A percentile compares a stretch with the other conserved stretches of the same genome.
phyloP scores from a whole-genome alignment of 2,329 filamentous ascomycete species.

The Aspergillus tamarii region DNA sequence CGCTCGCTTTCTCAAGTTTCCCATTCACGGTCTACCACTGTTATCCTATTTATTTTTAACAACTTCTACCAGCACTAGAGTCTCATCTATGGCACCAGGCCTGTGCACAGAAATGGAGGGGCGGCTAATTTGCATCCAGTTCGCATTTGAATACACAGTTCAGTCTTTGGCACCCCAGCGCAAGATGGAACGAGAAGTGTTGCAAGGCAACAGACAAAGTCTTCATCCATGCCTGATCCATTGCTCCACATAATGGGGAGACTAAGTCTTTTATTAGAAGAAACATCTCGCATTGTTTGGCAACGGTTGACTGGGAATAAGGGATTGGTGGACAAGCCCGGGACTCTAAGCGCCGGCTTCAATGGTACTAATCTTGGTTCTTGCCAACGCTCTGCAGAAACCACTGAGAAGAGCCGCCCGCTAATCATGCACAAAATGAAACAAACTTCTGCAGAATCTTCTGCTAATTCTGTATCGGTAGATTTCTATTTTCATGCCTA shows the following conservation, averaged over 20 bases:
- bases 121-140: neutral
- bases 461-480: neutral
- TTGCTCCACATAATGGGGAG: neutral
- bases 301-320: neutral
- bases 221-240: neutral
- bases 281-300: slow-evolving; percentile 10
- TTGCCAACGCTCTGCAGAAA: slow-evolving; percentile 24
- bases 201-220: slow-evolving; percentile 9
- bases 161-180: slow-evolving; percentile 12
- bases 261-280: slow-evolving; percentile 6
- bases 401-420: slow-evolving; percentile 19
- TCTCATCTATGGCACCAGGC: neutral
- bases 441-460: slow-evolving; percentile 17
- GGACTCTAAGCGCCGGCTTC: slow-evolving; percentile 31
- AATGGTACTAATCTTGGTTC: slow-evolving; percentile 30
- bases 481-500: neutral
- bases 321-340: slow-evolving; percentile 29
- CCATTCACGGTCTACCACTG: neutral
- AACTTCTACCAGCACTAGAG: neutral
- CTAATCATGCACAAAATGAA: slow-evolving; percentile 29
- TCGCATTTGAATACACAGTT: neutral
- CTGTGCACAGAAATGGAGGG: neutral
- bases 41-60: neutral
- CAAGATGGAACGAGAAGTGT: slow-evolving; percentile 21
- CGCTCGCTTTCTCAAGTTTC: neutral